A percentile compares a stretch with the other conserved stretches of the same genome.
Conservation (phyloP, 164 flowering plant genomes). For the Saururus chinensis region DNA sequence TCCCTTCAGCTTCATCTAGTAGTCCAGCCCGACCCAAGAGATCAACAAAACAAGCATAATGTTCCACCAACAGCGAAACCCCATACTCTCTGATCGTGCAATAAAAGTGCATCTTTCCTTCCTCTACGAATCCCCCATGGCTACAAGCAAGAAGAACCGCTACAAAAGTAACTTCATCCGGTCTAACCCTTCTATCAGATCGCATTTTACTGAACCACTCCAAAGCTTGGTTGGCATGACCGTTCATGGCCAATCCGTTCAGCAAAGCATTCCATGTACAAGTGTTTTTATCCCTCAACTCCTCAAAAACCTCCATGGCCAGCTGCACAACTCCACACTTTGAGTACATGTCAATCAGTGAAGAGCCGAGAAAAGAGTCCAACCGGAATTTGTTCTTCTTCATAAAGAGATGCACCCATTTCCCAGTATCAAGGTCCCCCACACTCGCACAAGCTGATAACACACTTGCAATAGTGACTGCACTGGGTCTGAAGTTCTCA, state of each 20-base stretch:
- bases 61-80: conserved; percentile 14
- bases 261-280: conserved; percentile 25
- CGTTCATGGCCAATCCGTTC: conserved; percentile 24
- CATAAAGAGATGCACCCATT: conserved; percentile 21
- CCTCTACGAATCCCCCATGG: conserved; percentile 22
- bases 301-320: conserved; percentile 15
- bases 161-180: conserved; percentile 21
- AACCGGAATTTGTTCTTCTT: conserved; percentile 10
- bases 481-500: conserved; percentile 16
- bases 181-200: conserved; percentile 8
- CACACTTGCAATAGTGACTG: conserved; percentile 8
- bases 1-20: conserved; percentile 17
- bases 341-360: conserved; percentile 23
- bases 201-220: conserved; percentile 16
- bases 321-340: conserved; percentile 17
- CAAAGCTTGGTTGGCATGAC: conserved; percentile 16
- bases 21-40: conserved; percentile 22
- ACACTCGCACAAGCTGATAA: conserved; percentile 20
- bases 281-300: conserved; percentile 10
- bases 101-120: conserved; percentile 19
- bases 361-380: conserved; percentile 19
- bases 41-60: conserved; percentile 25
- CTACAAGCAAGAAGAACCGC: conserved; percentile 24
- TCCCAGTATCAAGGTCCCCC: conserved; percentile 23
- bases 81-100: conserved; percentile 12